Base-by-base conservation (phyloP, 805 yeast species). In the Candida coquimbonensis region DNA sequence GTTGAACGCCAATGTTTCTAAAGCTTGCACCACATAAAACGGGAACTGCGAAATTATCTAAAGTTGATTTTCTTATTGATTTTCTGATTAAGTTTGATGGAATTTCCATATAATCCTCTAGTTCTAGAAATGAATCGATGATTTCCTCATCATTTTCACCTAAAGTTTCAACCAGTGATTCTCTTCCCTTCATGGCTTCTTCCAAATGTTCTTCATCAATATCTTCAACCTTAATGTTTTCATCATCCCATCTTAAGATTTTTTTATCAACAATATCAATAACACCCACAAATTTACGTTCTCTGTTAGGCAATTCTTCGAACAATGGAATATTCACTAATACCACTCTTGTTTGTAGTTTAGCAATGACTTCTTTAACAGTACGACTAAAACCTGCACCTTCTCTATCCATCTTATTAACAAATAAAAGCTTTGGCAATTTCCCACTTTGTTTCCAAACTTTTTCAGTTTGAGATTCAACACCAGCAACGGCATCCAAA, bases 381-480 rank as follows among this genome's bases (percentile, higher is more conserved):
- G 97, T 87, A 46, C 96, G 71, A 51, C 96, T 82, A 61, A 80
- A 93, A 0, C 97, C 96, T 1, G 98, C 96, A 19, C 99, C 99
- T 14, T 81, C 84, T 49, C 98, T 74, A 66, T 93, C 99, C 98
- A 93, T 90, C 63, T 93, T 93, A 64, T 93, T 93, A 32, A 93
- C 77, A 60, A 80, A 93, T 12, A 87, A 81, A 12, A 93, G 69
- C 42, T 78, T 74, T 0, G 99, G 98, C 34, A 93, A 80, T 16
- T 74, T 75, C 19, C 67, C 69, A 1, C 96, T 90, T 63, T 90
- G 96, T 51, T 75, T 78, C 97, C 98, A 93, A 4, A 93, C 98
- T 59, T 89, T 91, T 61, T 90, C 97, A 0, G 99, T 91, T 64
- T 93, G 98, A 0, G 98, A 93, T 62, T 93, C 99, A 1, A 93